A percentile compares a stretch with the other conserved stretches of the same genome.
These are phyloP conservation scores for Pisolithus orientalis DNA, from an alignment of 768 basidiomycete genomes.

Conservation along the genomic window DNA sequence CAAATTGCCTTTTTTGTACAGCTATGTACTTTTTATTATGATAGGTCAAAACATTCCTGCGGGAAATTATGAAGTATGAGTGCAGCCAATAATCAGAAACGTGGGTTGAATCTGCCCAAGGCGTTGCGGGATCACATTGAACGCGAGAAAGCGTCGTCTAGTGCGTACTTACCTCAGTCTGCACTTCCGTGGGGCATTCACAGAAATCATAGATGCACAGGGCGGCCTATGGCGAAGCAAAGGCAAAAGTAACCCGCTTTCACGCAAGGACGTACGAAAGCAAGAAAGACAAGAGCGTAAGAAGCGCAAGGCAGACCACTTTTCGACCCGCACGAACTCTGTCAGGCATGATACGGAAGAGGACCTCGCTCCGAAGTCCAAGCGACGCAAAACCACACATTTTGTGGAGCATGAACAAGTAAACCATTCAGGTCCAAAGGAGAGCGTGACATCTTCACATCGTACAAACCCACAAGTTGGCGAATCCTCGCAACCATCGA, in stretches of 20 bases:
- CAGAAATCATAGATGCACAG: background rate
- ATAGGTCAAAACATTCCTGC: slow-evolving; percentile 11
- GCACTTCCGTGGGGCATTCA: background rate
- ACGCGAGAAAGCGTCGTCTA: slow-evolving; percentile 1
- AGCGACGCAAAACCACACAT: slow-evolving; percentile 39
- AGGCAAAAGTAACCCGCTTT: slow-evolving; percentile 15
- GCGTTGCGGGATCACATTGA: slow-evolving; percentile 23
- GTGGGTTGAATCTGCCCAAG: slow-evolving; percentile 21
- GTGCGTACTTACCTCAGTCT: slow-evolving; percentile 6
- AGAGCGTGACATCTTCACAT: background rate
- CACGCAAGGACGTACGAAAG: slow-evolving; percentile 61
- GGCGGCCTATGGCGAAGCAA: slow-evolving; percentile 4
- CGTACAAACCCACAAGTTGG: background rate
- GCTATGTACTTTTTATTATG: slow-evolving; percentile 2
- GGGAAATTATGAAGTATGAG: slow-evolving; percentile 6
- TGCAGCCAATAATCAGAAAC: slow-evolving; percentile 4
- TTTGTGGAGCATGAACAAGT: slow-evolving; percentile 4
- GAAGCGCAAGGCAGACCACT: slow-evolving; percentile 56
- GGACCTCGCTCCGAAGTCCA: slow-evolving; percentile 38
- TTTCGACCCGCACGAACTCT: slow-evolving; percentile 28
- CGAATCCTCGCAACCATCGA: background rate
- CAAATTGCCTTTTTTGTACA: background rate
- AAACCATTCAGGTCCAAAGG: background rate
- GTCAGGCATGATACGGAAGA: slow-evolving; percentile 37
- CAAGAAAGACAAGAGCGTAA: slow-evolving; percentile 54